Percentiles rank a stretch among this genome's conserved stretches.
These are phyloP conservation scores for Apiospora malaysiana DNA, from an alignment of 2,329 filamentous ascomycete species.

Conservation along the genomic window DNA sequence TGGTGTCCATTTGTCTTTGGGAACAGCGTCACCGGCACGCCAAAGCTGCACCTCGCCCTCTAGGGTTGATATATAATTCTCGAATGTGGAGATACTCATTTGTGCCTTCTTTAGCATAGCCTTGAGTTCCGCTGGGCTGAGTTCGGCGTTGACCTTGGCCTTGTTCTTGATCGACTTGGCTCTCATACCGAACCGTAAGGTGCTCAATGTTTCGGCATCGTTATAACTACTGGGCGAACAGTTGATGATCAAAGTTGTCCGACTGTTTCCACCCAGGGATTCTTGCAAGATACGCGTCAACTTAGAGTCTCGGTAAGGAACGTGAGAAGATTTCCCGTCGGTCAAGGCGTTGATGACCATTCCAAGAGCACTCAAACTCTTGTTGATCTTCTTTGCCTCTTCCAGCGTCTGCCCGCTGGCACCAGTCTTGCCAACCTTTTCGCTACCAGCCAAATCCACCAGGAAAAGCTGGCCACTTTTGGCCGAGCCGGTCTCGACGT, in stretches of 20 bases:
- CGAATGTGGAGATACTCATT: constrained; percentile 85
- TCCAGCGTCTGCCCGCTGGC: constrained; percentile 96
- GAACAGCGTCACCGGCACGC: constrained; percentile 87
- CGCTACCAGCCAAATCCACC: constrained; percentile 96
- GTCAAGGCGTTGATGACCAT: constrained; percentile 99
- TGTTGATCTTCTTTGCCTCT: constrained; percentile 99
- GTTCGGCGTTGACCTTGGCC: constrained; percentile 98
- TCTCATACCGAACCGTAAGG: constrained; percentile 90
- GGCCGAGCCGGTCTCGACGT: constrained; percentile 92
- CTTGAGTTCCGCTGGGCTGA: constrained; percentile 95
- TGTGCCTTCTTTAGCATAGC: constrained; percentile 90
- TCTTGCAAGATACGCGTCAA: constrained; percentile 97
- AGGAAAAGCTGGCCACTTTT: constrained; percentile 97
- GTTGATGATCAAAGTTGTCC: constrained; percentile 98
- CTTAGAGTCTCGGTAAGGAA: constrained; percentile 98
- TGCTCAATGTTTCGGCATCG: constrained; percentile 91
- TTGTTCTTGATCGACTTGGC: constrained; percentile 99
- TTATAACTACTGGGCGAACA: constrained; percentile 99
- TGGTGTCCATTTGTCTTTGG: constrained; percentile 85
- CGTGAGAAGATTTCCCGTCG: constrained; percentile 93
- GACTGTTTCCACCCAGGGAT: constrained; percentile 94
- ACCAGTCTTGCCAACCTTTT: constrained; percentile 98
- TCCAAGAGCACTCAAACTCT: constrained; percentile 95
- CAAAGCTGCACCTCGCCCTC: constrained; percentile 87
- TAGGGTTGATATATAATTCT: constrained; percentile 81